These are phyloP conservation scores for Helicostylum pulchrum DNA, from an alignment of 192 early-diverging fungal species.

Conservation along the genomic window DNA sequence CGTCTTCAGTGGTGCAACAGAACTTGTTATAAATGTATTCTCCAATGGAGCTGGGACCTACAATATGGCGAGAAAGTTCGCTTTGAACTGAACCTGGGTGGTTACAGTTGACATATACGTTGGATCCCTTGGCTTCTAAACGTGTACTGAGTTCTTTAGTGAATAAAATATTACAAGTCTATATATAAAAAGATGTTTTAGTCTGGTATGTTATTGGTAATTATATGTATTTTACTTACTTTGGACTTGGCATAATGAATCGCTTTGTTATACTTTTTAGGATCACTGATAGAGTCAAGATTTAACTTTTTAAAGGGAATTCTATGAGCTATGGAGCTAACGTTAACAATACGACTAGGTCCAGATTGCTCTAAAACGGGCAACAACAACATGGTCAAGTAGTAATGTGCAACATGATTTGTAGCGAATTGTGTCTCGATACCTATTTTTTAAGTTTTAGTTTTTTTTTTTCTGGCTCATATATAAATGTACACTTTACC, in stretches of 20 bases:
- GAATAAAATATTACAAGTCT: constrained; percentile 32
- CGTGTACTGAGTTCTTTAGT: constrained; percentile 24
- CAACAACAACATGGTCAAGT: constrained; percentile 24
- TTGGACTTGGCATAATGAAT: constrained; percentile 23
- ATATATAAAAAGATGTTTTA: background rate
- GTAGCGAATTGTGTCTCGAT: constrained; percentile 55
- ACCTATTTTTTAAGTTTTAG: constrained; percentile 31
- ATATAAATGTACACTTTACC: constrained; percentile 10
- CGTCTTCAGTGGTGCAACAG: constrained; percentile 33
- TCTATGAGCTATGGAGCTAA: constrained; percentile 26
- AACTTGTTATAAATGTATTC: constrained; percentile 4
- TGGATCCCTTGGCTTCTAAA: constrained; percentile 22
- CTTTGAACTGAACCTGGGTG: constrained; percentile 30
- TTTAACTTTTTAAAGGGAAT: constrained; percentile 11
- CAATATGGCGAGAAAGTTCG: constrained; percentile 23
- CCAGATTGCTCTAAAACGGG: constrained; percentile 25
- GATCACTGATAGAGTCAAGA: constrained; percentile 24
- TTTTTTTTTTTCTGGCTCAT: background rate
- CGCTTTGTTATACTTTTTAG: constrained; percentile 16
- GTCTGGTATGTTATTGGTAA: background rate
- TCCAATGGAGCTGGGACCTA: background rate
- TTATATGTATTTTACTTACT: constrained; percentile 11
- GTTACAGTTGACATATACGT: constrained; percentile 27
- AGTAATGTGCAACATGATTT: constrained; percentile 52
- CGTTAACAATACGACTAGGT: constrained; percentile 30